Conservation (phyloP, 2,329 filamentous ascomycete genomes). For the Neophaeococcomyces mojaviensis region DNA sequence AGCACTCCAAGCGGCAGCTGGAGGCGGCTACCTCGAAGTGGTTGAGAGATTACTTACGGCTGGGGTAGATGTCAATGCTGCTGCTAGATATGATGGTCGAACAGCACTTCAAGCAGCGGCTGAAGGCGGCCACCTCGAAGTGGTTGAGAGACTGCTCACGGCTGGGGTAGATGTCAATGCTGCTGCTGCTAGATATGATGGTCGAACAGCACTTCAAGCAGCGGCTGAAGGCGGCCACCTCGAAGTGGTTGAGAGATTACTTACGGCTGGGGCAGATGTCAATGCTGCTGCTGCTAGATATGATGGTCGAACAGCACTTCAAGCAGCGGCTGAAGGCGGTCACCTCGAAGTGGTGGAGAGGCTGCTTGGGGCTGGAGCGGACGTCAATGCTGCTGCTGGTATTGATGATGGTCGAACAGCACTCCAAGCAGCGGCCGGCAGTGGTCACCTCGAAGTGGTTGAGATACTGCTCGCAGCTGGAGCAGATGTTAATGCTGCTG, state of each 20-base stretch:
- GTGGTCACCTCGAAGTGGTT: constrained; percentile 11
- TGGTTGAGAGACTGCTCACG: background rate
- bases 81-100: background rate
- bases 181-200: background rate
- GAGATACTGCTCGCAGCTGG: constrained; percentile 11
- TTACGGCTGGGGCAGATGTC: constrained; percentile 10
- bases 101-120: background rate
- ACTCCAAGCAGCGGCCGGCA: background rate
- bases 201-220: background rate
- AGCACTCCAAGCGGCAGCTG: too few species aligned
- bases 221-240: constrained; percentile 3
- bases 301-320: too few species aligned
- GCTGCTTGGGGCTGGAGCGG: constrained; percentile 8
- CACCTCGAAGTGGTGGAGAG: constrained; percentile 11
- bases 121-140: background rate
- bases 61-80: background rate
- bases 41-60: background rate
- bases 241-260: constrained; percentile 12
- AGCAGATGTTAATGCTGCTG: constrained; percentile 9
- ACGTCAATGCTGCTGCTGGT: background rate
- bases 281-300: background rate
- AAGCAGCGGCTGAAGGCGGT: constrained; percentile 18
- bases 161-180: background rate
- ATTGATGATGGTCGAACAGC: background rate
- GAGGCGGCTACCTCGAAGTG: constrained; percentile 2